These are phyloP conservation scores for Adansonia rubrostipa DNA, from an alignment of 441 rosid species.

Conservation along the genomic window DNA sequence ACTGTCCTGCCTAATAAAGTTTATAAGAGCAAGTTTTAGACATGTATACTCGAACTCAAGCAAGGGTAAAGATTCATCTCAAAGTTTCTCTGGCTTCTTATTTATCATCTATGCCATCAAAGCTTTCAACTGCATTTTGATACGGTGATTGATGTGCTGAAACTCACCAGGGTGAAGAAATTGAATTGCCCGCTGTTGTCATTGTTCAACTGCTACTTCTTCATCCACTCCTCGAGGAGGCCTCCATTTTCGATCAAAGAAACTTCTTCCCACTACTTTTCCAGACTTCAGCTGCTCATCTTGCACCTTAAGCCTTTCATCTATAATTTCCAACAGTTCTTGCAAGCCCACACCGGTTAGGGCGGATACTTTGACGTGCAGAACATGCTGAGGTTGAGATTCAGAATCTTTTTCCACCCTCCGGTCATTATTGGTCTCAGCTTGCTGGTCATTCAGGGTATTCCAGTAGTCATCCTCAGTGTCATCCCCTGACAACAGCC, in stretches of 20 bases:
- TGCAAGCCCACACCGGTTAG: constrained; percentile 57
- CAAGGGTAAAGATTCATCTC: background rate
- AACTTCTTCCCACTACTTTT: constrained; percentile 44
- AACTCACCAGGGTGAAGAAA: background rate
- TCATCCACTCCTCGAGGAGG: constrained; percentile 55
- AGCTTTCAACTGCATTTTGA: background rate
- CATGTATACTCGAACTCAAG: background rate
- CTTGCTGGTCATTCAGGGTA: constrained; percentile 33
- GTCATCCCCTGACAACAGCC: constrained; percentile 54
- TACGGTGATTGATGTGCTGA: constrained; percentile 2
- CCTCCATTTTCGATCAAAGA: constrained; percentile 67
- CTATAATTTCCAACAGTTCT: constrained; percentile 65
- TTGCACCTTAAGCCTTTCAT: constrained; percentile 53
- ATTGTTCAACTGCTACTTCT: constrained; percentile 44
- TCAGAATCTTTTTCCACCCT: constrained; percentile 27
- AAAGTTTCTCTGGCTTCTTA: background rate
- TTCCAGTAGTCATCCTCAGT: constrained; percentile 42
- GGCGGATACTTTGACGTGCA: constrained; percentile 58
- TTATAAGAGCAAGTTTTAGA: background rate
- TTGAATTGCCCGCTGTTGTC: background rate
- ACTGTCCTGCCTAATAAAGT: background rate
- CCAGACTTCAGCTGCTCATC: constrained; percentile 45
- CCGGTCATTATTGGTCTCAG: constrained; percentile 23
- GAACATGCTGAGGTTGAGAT: constrained; percentile 40
- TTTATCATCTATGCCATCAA: background rate